Base-by-base conservation (phyloP, 345 rosid species). In the Trapa incisa region DNA sequence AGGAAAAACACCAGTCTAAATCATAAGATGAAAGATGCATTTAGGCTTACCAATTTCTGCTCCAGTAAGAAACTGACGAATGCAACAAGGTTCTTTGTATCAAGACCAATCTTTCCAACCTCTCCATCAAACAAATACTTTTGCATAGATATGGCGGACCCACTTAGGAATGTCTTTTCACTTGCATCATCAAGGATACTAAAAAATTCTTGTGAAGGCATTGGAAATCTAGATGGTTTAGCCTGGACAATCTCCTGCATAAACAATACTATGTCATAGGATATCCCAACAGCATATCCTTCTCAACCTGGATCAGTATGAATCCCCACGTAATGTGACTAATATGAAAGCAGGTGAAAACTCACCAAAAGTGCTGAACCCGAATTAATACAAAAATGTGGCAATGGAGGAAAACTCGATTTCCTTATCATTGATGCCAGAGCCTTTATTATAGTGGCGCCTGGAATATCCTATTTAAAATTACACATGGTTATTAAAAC, bases 131-230 rank as follows among this genome's bases (percentile, higher is more conserved):
- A 91, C 67, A 95, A 82, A 80, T 84, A 94, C 69, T 84, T 95
- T 81, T 91, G 96, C 80, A 95, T 82, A 74, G 83, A 79, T 36
- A 74, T 75, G 62, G 96, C 85, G 53, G 87, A 72, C 64, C 87
- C 90, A 77, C 77, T 73, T 47, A 94, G 80, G 75, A 94, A 94
- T 67, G 92, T 91, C 57, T 81, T 88, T 79, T 94, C 99, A 83
- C 99, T 94, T 73, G 99, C 96, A 74, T 94, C 91, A 69, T 94
- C 99, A 66, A 94, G 96, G 75, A 89, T 81, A 70, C 81, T 74
- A 74, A 94, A 91, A 50, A 94, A 80, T 70, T 87, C 87, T 62
- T 79, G 75, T 6, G 99, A 94, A 60, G 96, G 78, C 69, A 87
- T 74, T n/a, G 96, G 97, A 81, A 84, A 85, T 77, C 84, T 83